Conservation (phyloP, 352 stramenopile species). For the Phytopythium vexans region DNA sequence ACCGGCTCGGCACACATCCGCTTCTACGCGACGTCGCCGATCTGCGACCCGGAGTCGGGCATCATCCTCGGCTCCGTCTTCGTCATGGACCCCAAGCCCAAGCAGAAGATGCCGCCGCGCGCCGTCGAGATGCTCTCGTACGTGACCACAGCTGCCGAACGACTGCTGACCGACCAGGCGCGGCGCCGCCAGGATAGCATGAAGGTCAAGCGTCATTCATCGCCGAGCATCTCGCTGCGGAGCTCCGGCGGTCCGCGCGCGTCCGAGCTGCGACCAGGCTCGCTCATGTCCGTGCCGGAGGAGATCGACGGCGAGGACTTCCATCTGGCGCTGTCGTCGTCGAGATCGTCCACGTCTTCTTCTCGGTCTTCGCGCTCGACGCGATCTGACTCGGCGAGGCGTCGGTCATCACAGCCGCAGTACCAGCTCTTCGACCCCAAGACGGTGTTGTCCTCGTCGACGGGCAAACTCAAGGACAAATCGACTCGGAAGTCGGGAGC, state of each 20-base stretch:
- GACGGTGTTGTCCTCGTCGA: slow-evolving; percentile 13
- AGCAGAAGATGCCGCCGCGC: slow-evolving; percentile 38
- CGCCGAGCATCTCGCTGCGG: slow-evolving; percentile 9
- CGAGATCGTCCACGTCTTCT: slow-evolving; percentile 10
- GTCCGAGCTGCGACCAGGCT: slow-evolving; percentile 26
- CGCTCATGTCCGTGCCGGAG: slow-evolving; percentile 39
- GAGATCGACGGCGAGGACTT: slow-evolving; percentile 44
- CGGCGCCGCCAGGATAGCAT: slow-evolving; percentile 2
- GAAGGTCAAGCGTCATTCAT: slow-evolving; percentile 24
- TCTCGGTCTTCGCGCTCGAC: slow-evolving; percentile 1
- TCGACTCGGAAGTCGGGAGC: not conserved
- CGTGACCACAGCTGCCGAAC: slow-evolving; percentile 46
- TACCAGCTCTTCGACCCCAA: slow-evolving; percentile 34
- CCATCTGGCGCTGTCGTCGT: slow-evolving; percentile 14
- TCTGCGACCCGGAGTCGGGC: slow-evolving; percentile 51
- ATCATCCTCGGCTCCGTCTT: slow-evolving; percentile 80
- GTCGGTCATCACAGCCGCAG: slow-evolving; percentile 5
- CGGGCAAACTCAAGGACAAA: slow-evolving; percentile 1
- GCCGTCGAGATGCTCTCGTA: slow-evolving; percentile 71
- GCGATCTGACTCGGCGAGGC: no score
- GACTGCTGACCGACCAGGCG: slow-evolving; percentile 25
- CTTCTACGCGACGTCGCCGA: slow-evolving; percentile 89
- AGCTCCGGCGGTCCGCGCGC: slow-evolving; percentile 16
- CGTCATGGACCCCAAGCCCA: slow-evolving; percentile 68
- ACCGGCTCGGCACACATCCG: slow-evolving; percentile 85